Conservation (phyloP, 2,329 filamentous ascomycete species). For the Calonectria henricotiae region DNA sequence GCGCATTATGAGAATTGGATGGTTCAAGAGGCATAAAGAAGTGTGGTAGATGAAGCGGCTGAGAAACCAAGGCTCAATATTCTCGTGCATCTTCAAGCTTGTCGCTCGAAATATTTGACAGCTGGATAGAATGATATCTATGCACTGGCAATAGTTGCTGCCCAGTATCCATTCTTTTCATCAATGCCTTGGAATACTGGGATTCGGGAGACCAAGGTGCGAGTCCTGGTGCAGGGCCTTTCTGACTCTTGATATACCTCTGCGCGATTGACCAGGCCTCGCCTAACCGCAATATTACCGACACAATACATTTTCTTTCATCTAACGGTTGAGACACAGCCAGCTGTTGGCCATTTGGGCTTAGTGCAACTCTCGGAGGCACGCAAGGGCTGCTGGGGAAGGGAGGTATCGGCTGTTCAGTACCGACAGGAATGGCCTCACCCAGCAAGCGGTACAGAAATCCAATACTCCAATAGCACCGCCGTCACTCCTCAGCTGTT, state of each 20-base stretch:
- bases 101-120: not conserved
- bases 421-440: not conserved
- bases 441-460: constrained; percentile 13
- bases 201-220: constrained; percentile 22
- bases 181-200: constrained; percentile 7
- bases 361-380: constrained; percentile 3
- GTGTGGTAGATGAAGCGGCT: constrained; percentile 28
- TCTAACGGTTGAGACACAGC: not conserved
- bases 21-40: constrained; percentile 15
- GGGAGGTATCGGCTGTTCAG: not conserved
- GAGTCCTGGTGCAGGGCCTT: not conserved
- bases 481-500: not conserved
- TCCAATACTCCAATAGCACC: constrained; percentile 16
- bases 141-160: constrained; percentile 12
- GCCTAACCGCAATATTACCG: not conserved
- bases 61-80: constrained; percentile 28
- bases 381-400: constrained; percentile 8
- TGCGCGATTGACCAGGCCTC: constrained; percentile 18
- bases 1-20: constrained; percentile 23
- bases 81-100: constrained; percentile 24
- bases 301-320: constrained; percentile 6
- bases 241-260: constrained; percentile 19
- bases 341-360: constrained; percentile 1
- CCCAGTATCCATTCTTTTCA: constrained; percentile 9
- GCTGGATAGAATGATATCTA: constrained; percentile 11